Base-by-base conservation (phyloP, 2,329 filamentous ascomycete genomes). In the Xylariaceae sp. region DNA sequence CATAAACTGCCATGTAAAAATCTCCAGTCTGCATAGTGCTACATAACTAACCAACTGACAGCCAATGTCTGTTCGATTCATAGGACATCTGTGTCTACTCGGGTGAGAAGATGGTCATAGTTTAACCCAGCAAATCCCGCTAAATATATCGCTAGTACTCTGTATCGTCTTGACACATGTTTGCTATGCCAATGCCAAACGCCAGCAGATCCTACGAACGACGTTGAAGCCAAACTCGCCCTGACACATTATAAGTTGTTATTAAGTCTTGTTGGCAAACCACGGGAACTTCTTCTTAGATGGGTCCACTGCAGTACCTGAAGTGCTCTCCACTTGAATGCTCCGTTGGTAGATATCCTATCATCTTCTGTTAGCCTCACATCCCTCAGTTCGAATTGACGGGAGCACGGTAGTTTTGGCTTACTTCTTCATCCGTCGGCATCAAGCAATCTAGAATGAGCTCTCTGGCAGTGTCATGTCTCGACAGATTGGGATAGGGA, bases 391-490 rank as follows among this genome's bases (percentile, higher is more conserved):
- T 26, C 2, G 4, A 46, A n/a, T 10, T 24, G 32, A 9, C 9
- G 15, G 11, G 26, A 30, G 24, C 16, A 6, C n/a, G 26, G 8
- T 18, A 18, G 15, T 9, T 37, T 20, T 32, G 15, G 36, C 87
- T 75, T 74, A 96, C 92, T 77, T 97, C 93, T 64, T 96, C 91
- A 73, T 96, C 92, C 50, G 86, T 88, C 37, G 85, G 80, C 75
- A 97, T 88, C 66, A 86, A 85, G 62, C 89, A 89, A 66, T 95
- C 91, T 59, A 97, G 73, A 50, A 97, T 85, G 65, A 96, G 72
- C 63, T 89, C 86, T 64, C 86, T 81, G 4, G 89, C 83, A 47
- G 82, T 79, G 54, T 93, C 87, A 64, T 88, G 86, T 64, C 81
- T 86, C 27, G 78, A 76, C 57, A 93, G 76, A 57, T 86, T 88